These are phyloP conservation scores for Rheum nobile DNA, from an alignment of 148 eudicot species.

Conservation along the genomic window DNA sequence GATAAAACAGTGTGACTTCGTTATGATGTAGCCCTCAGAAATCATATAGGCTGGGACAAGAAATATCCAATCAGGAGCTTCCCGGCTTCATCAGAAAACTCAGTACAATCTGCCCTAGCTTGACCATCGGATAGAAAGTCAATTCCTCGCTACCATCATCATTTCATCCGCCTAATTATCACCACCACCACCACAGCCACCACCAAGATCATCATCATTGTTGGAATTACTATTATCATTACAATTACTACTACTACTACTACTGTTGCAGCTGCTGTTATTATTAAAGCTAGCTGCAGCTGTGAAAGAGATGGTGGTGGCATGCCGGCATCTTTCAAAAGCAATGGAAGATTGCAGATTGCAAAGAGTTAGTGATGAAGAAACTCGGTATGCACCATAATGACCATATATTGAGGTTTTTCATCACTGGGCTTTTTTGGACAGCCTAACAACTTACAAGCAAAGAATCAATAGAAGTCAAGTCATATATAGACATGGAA, in stretches of 20 bases:
- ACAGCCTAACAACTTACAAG: background rate
- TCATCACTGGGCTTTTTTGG: constrained; percentile 1
- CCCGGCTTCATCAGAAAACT: background rate
- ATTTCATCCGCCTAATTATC: background rate
- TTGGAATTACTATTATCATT: background rate
- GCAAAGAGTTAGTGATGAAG: background rate
- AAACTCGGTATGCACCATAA: background rate
- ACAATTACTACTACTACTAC: background rate
- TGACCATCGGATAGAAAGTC: background rate
- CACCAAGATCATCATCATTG: background rate
- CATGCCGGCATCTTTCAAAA: background rate
- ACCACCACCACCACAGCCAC: background rate
- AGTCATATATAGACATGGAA: background rate
- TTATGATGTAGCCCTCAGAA: background rate
- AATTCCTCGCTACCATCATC: background rate
- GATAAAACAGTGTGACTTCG: background rate
- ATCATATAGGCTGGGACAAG: background rate
- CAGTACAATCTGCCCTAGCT: background rate
- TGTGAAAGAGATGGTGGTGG: background rate
- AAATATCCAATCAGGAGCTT: background rate
- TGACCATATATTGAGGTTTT: background rate
- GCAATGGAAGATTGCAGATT: constrained; percentile 1
- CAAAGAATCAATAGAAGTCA: background rate
- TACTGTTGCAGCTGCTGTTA: background rate
- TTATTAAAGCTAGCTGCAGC: background rate